Base-by-base conservation (phyloP, 2,329 filamentous ascomycete species). In the Diaporthe sp. region DNA sequence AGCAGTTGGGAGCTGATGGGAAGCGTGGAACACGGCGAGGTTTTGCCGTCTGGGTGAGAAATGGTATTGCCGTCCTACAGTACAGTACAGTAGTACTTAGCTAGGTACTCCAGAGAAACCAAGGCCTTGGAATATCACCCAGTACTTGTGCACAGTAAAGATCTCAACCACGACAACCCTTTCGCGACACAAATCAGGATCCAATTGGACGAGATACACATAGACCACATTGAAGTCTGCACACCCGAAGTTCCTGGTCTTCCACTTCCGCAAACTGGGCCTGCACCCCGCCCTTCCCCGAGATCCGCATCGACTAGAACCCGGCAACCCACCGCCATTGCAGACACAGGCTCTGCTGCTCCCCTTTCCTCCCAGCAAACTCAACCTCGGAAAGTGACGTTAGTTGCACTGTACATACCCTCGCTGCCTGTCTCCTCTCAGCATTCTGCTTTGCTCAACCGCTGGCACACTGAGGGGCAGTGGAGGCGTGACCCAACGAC, bases 401-500 rank as follows among this genome's bases (percentile, higher is more conserved):
- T 28, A 13, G 28, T n/a, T n/a, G 31, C 22, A 68, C 47, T 28
- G 47, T 49, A 25, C 49, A 42, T 20, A 42, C 9, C 7, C 49
- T 28, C 34, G 12, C 65, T 22, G 34, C 65, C 49, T 53, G 34
- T 28, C 12, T 12, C 22, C 10, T 42, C 34, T 28, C 8, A 42
- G 34, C 6, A 37, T 22, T 25, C 49, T 55, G 49, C 25, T 28
- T 9, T 22, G 49, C 65, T 42, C 34, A 34, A 51, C 22, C 49
- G 20, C 20, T 4, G 22, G 28, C 58, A 57, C 34, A 25, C 37
- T 3, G 37, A 47, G 71, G 47, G 20, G 17, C 49, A 34, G 39
- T 37, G 20, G 25, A 65, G 65, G 47, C 44, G 65, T 31, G 34
- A 42, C n/a, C 65, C 47, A 17, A 58, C 71, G 74, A 81, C 68